These are phyloP conservation scores for Calophaca sinica DNA, from an alignment of 306 rosid genomes.

Conservation along the genomic window DNA sequence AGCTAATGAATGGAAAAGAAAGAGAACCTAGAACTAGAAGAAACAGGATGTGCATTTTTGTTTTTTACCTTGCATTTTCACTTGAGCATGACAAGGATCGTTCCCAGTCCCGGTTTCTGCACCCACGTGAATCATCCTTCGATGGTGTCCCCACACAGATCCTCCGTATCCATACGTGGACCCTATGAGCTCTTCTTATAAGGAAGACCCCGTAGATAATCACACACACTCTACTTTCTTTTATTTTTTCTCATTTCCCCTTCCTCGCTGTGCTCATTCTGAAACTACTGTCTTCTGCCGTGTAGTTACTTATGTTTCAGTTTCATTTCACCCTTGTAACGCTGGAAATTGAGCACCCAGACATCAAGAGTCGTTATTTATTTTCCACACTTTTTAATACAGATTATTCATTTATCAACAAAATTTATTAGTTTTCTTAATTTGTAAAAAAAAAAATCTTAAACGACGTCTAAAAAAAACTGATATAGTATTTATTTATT, in stretches of 20 bases:
- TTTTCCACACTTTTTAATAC: too few species aligned
- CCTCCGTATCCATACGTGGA: slow-evolving; percentile 79
- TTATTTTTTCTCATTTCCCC: background rate
- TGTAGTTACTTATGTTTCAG: too few species aligned
- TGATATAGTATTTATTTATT: too few species aligned
- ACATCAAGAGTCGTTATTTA: too few species aligned
- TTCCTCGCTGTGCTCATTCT: too few species aligned
- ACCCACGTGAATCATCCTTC: slow-evolving; percentile 68
- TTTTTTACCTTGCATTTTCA: background rate
- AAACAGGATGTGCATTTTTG: background rate
- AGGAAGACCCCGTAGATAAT: background rate
- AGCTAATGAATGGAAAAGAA: background rate
- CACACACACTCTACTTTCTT: background rate
- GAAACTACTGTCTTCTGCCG: too few species aligned
- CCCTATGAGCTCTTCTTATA: slow-evolving; percentile 43
- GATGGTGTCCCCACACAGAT: slow-evolving; percentile 72
- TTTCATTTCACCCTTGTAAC: too few species aligned
- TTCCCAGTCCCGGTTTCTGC: slow-evolving; percentile 28
- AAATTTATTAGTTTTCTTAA: too few species aligned
- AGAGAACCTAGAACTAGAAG: background rate
- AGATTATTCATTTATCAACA: too few species aligned
- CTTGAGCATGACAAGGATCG: slow-evolving; percentile 33
- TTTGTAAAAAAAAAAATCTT: too few species aligned
- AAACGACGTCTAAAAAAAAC: too few species aligned
- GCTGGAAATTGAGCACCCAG: too few species aligned